A percentile compares a stretch with the other conserved stretches of the same genome.
These are phyloP conservation scores for Chlorociboria aeruginascens DNA, from an alignment of 495 filamentous ascomycete species.

Conservation along the genomic window DNA sequence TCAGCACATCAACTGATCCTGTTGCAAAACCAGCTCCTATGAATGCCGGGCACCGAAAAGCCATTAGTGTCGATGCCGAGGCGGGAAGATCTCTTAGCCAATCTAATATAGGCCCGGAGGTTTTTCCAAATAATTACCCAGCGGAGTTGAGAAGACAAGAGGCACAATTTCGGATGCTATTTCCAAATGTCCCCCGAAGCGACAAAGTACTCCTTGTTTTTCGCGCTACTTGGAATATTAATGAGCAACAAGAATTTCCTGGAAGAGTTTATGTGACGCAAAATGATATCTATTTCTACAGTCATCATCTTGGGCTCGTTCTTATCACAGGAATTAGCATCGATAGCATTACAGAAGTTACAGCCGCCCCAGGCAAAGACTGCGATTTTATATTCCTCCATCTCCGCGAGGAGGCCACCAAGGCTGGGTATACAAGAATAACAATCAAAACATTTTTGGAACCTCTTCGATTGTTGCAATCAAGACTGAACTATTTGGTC, in stretches of 20 bases:
- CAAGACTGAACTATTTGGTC: constrained; percentile 71
- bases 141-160: constrained; percentile 75
- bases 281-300: constrained; percentile 87
- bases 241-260: constrained; percentile 69
- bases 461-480: constrained; percentile 67
- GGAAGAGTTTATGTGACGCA: constrained; percentile 83
- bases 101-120: constrained; percentile 28
- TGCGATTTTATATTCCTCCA: constrained; percentile 92
- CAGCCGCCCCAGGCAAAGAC: constrained; percentile 75
- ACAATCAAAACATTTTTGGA: constrained; percentile 90
- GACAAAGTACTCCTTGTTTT: constrained; percentile 69
- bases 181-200: constrained; percentile 60
- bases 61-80: constrained; percentile 58
- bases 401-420: constrained; percentile 43
- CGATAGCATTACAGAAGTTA: constrained; percentile 73
- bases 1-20: constrained; percentile 10
- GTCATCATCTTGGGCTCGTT: constrained; percentile 84
- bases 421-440: constrained; percentile 55
- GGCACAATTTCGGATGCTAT: constrained; percentile 83
- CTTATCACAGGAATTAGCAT: constrained; percentile 65
- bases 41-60: constrained; percentile 54
- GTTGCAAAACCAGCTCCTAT: constrained; percentile 5
- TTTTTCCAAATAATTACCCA: constrained; percentile 76
- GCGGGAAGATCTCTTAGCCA: constrained; percentile 10
- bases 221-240: constrained; percentile 50